Base-by-base conservation (phyloP, 2,329 filamentous ascomycete species). In the Arthrobotrys sinensis region DNA sequence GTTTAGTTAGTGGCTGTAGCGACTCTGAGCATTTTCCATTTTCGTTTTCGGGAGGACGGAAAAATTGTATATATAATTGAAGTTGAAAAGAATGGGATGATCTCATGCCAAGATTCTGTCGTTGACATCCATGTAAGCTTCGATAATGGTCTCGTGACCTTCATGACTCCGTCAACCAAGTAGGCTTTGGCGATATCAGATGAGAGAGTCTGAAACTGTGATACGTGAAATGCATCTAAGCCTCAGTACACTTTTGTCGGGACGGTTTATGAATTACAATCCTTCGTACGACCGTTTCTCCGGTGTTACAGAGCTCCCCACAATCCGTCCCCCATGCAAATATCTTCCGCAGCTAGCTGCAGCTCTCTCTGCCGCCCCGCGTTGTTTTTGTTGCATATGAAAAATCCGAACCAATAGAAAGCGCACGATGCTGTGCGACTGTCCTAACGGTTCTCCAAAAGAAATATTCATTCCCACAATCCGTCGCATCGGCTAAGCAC, bases 391-490 rank as follows among this genome's bases (percentile, higher is more conserved):
- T 60, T 40, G 55, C 21, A 28, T 12, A n/a, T 21, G 24, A 21
- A 21, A 21, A 24, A 40, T 43, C 55, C 34, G 36, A 60, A n/a
- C 34, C 55, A 60, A 60, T 60, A 16, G 55, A 60, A 60, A 28
- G 55, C 36, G 55, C 36, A 60, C n/a, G 55, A 60, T 57, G 52
- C 52, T 57, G 52, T 57, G 52, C n/a, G 7, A 57, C 52, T 57
- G 36, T 38, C 24, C 32, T 4, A 53, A 53, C 50, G 50, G 50
- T 38, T 14, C 36, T 14, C 36, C 6, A 8, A 38, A 10, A 38
- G 34, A 36, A 36, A 36, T 36, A 10, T 38, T 14, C 2, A 38
- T 3, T 38, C 12, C 8, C 12, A 40, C 12, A 40, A 40, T 11
- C 46, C 46, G 46, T 52, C 46, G 8, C 50, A 10, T 60, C 55